Evolutionary conservation across 2,329 filamentous ascomycete species (phyloP).

Genomic region (Cladosporium colombiae): DNA sequence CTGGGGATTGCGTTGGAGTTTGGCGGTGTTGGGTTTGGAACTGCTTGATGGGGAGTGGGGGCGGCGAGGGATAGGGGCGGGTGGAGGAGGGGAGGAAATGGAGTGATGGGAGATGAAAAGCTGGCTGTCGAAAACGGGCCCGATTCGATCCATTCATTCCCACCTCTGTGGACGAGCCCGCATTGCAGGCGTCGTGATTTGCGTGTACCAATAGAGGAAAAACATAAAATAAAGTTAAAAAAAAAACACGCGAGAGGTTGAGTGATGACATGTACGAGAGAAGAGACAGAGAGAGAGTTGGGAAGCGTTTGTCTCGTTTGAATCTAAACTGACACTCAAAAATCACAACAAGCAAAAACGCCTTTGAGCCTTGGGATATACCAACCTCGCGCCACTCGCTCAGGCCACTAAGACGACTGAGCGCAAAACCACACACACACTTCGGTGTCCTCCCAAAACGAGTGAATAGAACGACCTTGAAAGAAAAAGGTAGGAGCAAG

Average conservation of each 20-base stretch:
- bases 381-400: not conserved
- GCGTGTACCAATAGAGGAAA: too few species aligned
- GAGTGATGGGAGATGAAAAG: too few species aligned
- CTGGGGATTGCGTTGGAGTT: constrained; percentile 86
- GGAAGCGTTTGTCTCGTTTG: not conserved
- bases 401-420: not conserved
- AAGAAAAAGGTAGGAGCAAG: not conserved
- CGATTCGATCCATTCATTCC: too few species aligned
- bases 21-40: constrained; percentile 76
- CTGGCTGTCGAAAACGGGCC: too few species aligned
- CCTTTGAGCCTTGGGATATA: not conserved
- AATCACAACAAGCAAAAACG: not conserved
- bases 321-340: not conserved
- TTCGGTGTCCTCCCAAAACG: not conserved
- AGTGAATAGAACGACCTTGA: not conserved
- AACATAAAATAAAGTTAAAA: too few species aligned
- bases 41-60: constrained; percentile 7
- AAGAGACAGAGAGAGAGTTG: not conserved
- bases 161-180: too few species aligned
- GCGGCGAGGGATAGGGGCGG: too few species aligned
- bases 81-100: too few species aligned
- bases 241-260: too few species aligned
- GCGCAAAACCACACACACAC: not conserved
- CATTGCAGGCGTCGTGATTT: too few species aligned
- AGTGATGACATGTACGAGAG: not conserved